These are phyloP conservation scores for Naematelia aurantialba DNA, from an alignment of 768 basidiomycete species.

Conservation along the genomic window DNA sequence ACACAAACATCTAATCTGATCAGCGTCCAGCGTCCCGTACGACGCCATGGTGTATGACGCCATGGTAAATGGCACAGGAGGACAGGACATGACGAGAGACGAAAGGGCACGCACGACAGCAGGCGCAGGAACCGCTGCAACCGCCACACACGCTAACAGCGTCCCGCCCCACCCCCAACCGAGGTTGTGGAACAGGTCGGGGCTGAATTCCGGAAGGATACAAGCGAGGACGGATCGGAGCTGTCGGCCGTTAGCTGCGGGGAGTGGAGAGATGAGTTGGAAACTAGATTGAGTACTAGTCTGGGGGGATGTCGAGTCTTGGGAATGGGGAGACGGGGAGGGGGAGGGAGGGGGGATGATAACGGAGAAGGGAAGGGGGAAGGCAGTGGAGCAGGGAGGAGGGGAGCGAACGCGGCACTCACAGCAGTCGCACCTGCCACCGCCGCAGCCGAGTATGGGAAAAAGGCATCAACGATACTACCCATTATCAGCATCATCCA, in stretches of 20 bases:
- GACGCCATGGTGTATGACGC: background rate
- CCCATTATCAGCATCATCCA: background rate
- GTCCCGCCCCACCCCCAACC: constrained; percentile 46
- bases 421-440: constrained; percentile 42
- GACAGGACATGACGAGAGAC: too few relatives aligned
- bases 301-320: too few relatives aligned
- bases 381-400: background rate
- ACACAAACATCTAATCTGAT: constrained; percentile 24
- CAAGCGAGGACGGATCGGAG: constrained; percentile 33
- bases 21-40: too few relatives aligned
- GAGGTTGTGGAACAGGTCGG: constrained; percentile 34
- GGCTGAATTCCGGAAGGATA: constrained; percentile 36
- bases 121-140: constrained; percentile 36
- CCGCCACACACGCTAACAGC: constrained; percentile 31
- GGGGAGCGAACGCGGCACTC: constrained; percentile 9
- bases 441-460: constrained; percentile 45
- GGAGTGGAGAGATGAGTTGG: background rate
- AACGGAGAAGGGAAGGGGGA: background rate
- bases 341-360: too few relatives aligned
- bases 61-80: too few relatives aligned
- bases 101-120: constrained; percentile 42
- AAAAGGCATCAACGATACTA: constrained; percentile 46
- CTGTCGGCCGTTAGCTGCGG: constrained; percentile 12
- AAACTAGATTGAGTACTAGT: background rate
- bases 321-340: too few relatives aligned